These are phyloP conservation scores for Trametes elegans DNA, from an alignment of 768 basidiomycete species.

Conservation along the genomic window DNA sequence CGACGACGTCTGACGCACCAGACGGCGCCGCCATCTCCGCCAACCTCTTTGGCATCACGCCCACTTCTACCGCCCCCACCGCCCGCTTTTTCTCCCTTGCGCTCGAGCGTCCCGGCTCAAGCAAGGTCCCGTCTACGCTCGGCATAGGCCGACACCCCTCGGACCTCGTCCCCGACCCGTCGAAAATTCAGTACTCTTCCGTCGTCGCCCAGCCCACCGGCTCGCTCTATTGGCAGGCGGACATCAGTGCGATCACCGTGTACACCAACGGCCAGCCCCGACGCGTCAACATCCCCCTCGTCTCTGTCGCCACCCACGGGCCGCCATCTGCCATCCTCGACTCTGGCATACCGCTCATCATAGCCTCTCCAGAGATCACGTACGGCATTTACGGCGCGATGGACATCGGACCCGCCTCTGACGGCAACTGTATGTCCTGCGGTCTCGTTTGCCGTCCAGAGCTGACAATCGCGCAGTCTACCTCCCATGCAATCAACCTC, in stretches of 20 bases:
- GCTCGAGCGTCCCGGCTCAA: slow-evolving; percentile 66
- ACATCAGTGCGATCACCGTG: slow-evolving; percentile 56
- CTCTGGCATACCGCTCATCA: slow-evolving; percentile 65
- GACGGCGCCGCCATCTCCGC: slow-evolving; percentile 69
- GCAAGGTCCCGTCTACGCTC: slow-evolving; percentile 52
- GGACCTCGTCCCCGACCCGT: slow-evolving; percentile 50
- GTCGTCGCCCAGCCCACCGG: slow-evolving; percentile 43
- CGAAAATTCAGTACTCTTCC: slow-evolving; percentile 46
- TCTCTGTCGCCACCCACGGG: slow-evolving; percentile 38
- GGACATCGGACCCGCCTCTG: too few species aligned
- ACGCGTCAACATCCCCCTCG: slow-evolving; percentile 36
- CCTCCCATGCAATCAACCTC: slow-evolving; percentile 64
- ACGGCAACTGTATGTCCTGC: slow-evolving; percentile 59
- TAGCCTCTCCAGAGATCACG: slow-evolving; percentile 58
- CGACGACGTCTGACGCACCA: slow-evolving; percentile 46
- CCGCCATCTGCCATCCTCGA: slow-evolving; percentile 68
- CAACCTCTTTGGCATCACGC: slow-evolving; percentile 70
- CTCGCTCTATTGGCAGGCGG: slow-evolving; percentile 61
- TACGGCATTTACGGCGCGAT: slow-evolving; percentile 82
- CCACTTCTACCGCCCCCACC: slow-evolving; percentile 48
- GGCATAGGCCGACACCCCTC: slow-evolving; percentile 70
- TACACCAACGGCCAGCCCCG: slow-evolving; percentile 49
- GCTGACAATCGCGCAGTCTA: slow-evolving; percentile 51
- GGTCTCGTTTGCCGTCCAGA: background rate
- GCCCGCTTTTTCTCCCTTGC: slow-evolving; percentile 65